A percentile compares a stretch with the other conserved stretches of the same genome.
phyloP scores from a whole-genome alignment of 345 rosid genomes.

The Gossypium herbaceum region DNA sequence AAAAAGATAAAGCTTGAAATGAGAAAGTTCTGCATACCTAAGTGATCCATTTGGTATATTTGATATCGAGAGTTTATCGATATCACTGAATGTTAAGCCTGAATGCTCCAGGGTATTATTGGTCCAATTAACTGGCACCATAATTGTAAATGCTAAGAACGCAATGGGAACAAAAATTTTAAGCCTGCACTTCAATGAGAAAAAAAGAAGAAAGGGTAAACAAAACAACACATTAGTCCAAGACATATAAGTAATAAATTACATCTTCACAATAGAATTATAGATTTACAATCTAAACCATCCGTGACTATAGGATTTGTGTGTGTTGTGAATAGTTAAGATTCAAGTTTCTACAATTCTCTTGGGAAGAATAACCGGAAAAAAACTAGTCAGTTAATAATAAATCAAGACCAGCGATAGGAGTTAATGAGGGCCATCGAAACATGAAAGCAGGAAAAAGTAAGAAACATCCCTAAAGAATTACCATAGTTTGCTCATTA shows the following conservation, averaged over 20 bases:
- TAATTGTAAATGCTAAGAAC: constrained; percentile 57
- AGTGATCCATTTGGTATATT: constrained; percentile 71
- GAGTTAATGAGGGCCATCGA: background rate
- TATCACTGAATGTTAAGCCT: constrained; percentile 52
- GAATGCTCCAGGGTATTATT: constrained; percentile 54
- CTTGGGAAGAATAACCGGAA: background rate
- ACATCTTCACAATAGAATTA: background rate
- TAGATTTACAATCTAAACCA: background rate
- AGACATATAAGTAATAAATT: background rate
- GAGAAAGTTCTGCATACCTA: constrained; percentile 40
- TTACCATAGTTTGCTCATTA: background rate
- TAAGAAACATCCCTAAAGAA: background rate
- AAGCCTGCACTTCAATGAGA: constrained; percentile 47
- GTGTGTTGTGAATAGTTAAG: background rate
- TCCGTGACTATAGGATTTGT: background rate
- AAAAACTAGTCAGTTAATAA: no score
- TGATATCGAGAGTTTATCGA: constrained; percentile 88
- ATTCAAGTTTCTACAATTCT: background rate
- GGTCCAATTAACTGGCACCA: constrained; percentile 93
- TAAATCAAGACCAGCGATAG: no score
- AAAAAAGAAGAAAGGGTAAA: background rate
- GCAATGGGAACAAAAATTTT: constrained; percentile 84
- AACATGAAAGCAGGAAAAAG: background rate
- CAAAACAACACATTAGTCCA: background rate
- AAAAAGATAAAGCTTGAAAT: constrained; percentile 11